Percentiles rank a stretch among this genome's conserved stretches.
Evolutionary conservation across 2,329 filamentous ascomycete genomes (phyloP).

Genomic region (Diaporthe sp.): DNA sequence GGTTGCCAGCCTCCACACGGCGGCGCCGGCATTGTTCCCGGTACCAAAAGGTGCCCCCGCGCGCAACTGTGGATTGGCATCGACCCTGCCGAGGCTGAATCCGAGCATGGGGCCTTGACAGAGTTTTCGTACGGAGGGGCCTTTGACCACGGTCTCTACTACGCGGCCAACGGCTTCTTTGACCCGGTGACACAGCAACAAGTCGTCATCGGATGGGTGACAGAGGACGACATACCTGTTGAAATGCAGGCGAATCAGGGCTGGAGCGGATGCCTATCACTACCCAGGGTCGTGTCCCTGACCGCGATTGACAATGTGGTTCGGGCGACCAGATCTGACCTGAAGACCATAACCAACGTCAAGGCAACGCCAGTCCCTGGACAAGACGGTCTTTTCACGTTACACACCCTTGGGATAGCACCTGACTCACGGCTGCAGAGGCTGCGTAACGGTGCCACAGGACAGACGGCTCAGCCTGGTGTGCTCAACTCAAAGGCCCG

Average conservation of each 20-base stretch:
- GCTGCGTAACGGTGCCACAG: conserved; percentile 40
- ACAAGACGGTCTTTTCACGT: conserved; percentile 45
- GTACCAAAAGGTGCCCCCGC: conserved; percentile 28
- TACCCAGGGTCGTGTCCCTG: conserved; percentile 59
- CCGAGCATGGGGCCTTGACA: not conserved
- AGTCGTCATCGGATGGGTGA: conserved; percentile 63
- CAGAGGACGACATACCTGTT: conserved; percentile 62
- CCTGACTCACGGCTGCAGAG: conserved; percentile 42
- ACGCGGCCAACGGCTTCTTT: conserved; percentile 62
- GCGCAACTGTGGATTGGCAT: conserved; percentile 57
- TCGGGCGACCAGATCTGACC: conserved; percentile 49
- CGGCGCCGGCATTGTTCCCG: conserved; percentile 37
- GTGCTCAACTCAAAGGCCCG: not conserved
- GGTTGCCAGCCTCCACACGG: conserved; percentile 45
- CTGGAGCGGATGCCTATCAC: conserved; percentile 62
- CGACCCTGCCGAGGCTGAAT: conserved; percentile 43
- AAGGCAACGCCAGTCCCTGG: conserved; percentile 41
- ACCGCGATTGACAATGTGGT: conserved; percentile 52
- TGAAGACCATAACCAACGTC: conserved; percentile 57
- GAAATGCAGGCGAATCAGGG: conserved; percentile 56
- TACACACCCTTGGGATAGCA: conserved; percentile 59
- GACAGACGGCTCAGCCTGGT: not conserved
- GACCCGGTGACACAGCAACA: conserved; percentile 55
- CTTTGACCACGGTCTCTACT: conserved; percentile 61
- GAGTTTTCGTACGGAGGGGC: conserved; percentile 51